Conservation (phyloP, 2,329 filamentous ascomycete species). For the Elsinoe arachidis region DNA sequence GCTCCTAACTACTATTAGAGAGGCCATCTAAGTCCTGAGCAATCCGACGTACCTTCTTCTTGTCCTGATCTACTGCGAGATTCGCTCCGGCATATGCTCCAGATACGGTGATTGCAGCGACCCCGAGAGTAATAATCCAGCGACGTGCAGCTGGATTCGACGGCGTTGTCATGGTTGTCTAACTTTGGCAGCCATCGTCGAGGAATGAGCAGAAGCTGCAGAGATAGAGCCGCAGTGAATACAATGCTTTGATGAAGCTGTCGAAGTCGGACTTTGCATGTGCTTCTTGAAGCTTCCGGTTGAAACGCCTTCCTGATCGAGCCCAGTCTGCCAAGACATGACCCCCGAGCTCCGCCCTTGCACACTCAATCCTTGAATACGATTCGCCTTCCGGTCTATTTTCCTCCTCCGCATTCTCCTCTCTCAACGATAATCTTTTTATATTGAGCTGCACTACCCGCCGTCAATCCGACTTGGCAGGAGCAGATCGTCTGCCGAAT, state of each 20-base stretch:
- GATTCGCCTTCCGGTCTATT: neutral
- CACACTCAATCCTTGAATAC: neutral
- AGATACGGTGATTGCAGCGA: slow-evolving; percentile 48
- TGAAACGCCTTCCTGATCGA: slow-evolving; percentile 1
- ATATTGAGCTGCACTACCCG: neutral
- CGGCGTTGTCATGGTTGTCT: slow-evolving; percentile 18
- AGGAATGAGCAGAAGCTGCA: too few relatives aligned
- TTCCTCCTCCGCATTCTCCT: neutral
- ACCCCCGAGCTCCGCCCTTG: neutral
- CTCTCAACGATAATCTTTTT: neutral
- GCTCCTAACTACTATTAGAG: slow-evolving; percentile 26
- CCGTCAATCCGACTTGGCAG: slow-evolving; percentile 10
- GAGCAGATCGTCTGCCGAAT: neutral
- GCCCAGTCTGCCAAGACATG: slow-evolving; percentile 3
- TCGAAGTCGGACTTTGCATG: neutral
- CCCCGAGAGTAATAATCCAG: slow-evolving; percentile 45
- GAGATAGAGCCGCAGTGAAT: too few relatives aligned
- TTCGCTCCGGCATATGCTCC: slow-evolving; percentile 53
- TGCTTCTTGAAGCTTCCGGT: neutral
- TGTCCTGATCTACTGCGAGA: slow-evolving; percentile 46
- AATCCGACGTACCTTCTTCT: slow-evolving; percentile 37
- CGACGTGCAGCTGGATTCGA: slow-evolving; percentile 32
- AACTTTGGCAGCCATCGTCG: neutral
- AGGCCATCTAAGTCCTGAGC: neutral
- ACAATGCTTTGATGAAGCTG: too few relatives aligned